phyloP scores from a whole-genome alignment of 208 protist species.

The Leishmania arabica region DNA sequence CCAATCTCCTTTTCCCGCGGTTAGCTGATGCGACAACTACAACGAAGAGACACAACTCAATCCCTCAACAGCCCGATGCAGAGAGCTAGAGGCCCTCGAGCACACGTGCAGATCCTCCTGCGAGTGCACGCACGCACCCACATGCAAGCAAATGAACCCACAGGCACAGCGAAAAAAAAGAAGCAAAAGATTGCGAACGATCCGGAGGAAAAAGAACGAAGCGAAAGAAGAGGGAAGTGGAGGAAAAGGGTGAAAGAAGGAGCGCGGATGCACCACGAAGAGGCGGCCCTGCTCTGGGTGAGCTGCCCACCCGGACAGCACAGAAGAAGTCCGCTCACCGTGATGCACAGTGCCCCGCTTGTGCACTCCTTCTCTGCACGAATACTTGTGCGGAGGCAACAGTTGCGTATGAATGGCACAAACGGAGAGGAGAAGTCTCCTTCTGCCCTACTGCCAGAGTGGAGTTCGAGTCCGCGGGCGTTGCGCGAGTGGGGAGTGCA shows the following conservation, averaged over 20 bases:
- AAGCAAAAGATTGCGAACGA: not conserved
- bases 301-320: not conserved
- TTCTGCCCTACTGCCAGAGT: not conserved
- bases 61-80: not conserved
- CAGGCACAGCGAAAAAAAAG: not conserved
- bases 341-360: not conserved
- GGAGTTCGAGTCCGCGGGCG: not conserved
- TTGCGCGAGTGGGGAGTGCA: not conserved
- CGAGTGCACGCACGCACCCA: not conserved
- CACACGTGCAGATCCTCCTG: not conserved
- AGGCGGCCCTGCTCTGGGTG: not conserved
- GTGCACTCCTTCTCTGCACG: not conserved
- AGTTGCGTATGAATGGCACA: not conserved
- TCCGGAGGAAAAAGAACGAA: slow-evolving; percentile 4
- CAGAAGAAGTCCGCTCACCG: not conserved
- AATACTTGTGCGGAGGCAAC: not conserved
- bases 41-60: not conserved
- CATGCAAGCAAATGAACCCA: not conserved
- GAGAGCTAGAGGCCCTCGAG: not conserved
- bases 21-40: not conserved
- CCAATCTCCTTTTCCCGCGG: not conserved
- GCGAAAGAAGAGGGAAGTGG: slow-evolving; percentile 3
- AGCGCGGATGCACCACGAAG: not conserved
- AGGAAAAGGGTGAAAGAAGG: not conserved
- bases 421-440: not conserved